Evolutionary conservation across 2,329 filamentous ascomycete species (phyloP), one percentile per base, ranked within the genome.

Genomic region (Spiromastix sp.): DNA sequence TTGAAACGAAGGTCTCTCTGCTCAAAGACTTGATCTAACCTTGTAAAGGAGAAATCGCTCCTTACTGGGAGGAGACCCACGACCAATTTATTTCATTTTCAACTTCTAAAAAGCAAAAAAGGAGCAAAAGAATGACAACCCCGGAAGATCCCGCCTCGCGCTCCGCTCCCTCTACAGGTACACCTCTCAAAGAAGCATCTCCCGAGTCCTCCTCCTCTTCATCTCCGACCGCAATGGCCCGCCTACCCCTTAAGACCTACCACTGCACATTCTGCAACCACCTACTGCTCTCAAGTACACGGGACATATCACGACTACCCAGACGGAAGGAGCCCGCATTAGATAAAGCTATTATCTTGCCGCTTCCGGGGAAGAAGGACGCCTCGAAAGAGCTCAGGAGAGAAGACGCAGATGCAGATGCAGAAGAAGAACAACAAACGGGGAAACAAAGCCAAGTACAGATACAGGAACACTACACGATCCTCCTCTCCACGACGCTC

Each of bases 191-290:
- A n/a, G n/a, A n/a, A n/a, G n/a, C n/a, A n/a, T n/a, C n/a, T n/a
- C n/a, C n/a, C n/a, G n/a, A n/a, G n/a, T n/a, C n/a, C n/a, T n/a
- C n/a, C n/a, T n/a, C n/a, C n/a, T n/a, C n/a, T n/a, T n/a, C n/a
- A n/a, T n/a, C n/a, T n/a, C n/a, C n/a, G 20, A 21, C 16, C 13
- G 5, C 25, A 11, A 6, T 36, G 18, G 20, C 29, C 10, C 43
- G 43, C 25, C 49, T 57, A 34, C 53, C 50, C 44, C 47, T 72
- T 32, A 66, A 63, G 48, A 68, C 71, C 12, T 73, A 75, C 53
- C 74, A 70, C 51, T 82, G 79, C 65, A 55, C 56, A 30, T 67
- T 78, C 52, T 83, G 79, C 67, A 74, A 66, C 30, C 70, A 77
- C 46, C 70, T 81, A 42, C 60, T 81, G 36, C 66, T 82, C 42